Percentiles rank a stretch among this genome's conserved stretches.
phyloP scores from a whole-genome alignment of 1,284 basidiomycete species.

The Neonothopanus nambi region DNA sequence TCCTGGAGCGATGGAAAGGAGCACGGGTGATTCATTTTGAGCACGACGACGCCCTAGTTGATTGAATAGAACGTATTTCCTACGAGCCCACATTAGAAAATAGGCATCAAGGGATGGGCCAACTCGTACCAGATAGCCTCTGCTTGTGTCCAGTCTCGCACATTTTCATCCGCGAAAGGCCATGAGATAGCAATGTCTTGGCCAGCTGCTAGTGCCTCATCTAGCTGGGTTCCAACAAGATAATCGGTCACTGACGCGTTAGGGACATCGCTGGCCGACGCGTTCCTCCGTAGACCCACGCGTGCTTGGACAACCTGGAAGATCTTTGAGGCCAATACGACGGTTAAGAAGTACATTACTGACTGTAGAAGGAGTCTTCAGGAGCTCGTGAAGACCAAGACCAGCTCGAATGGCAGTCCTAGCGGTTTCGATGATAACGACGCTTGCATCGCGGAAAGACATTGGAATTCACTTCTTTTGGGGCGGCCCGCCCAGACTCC shows the following conservation, averaged over 20 bases:
- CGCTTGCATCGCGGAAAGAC: constrained; percentile 79
- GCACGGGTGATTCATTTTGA: constrained; percentile 85
- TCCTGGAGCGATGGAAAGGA: constrained; percentile 73
- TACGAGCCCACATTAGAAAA: constrained; percentile 40
- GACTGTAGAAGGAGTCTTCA: constrained; percentile 75
- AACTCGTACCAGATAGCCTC: constrained; percentile 84
- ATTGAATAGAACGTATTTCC: constrained; percentile 84
- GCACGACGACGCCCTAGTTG: constrained; percentile 76
- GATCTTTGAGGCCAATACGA: constrained; percentile 9
- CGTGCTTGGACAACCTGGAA: constrained; percentile 69
- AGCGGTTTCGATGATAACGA: constrained; percentile 81
- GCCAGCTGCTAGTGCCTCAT: constrained; percentile 73
- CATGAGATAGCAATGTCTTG: constrained; percentile 77
- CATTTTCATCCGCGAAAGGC: constrained; percentile 80
- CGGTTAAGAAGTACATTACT: constrained; percentile 29
- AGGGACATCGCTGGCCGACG: constrained; percentile 23
- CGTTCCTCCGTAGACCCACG: constrained; percentile 64
- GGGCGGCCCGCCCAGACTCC: too few relatives aligned
- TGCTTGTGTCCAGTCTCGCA: constrained; percentile 87
- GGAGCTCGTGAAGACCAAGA: constrained; percentile 78
- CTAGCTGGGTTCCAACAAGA: constrained; percentile 80
- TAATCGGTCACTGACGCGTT: constrained; percentile 73
- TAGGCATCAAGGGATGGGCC: too few relatives aligned
- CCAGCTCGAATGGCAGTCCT: constrained; percentile 74
- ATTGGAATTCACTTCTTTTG: constrained; percentile 26